Conservation (phyloP, 176 grass and related monocot genomes). For the Raddia distichophylla region DNA sequence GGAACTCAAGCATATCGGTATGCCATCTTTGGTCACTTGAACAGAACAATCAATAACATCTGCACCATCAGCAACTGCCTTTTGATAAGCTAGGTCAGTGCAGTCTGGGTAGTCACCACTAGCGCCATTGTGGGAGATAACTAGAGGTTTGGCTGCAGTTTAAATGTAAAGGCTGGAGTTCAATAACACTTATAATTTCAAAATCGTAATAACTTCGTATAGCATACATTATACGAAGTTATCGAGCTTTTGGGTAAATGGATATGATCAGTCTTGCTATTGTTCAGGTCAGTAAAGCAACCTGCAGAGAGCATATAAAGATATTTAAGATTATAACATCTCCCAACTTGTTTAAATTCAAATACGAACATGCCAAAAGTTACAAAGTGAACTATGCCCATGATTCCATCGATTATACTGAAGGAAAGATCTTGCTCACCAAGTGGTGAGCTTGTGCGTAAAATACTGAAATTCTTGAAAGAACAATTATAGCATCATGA, state of each 20-base stretch:
- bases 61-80: slow-evolving; percentile 71
- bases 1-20: slow-evolving; percentile 77
- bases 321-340: slow-evolving; percentile 19
- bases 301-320: slow-evolving; percentile 49
- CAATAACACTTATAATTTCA: slow-evolving; percentile 24
- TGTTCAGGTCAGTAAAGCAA: slow-evolving; percentile 73
- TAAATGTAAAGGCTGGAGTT: slow-evolving; percentile 24
- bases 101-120: slow-evolving; percentile 87
- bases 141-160: slow-evolving; percentile 58
- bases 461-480: neutral
- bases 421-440: neutral
- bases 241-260: no score
- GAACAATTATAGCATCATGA: slow-evolving; percentile 2
- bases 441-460: neutral
- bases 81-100: slow-evolving; percentile 83
- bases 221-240: no score
- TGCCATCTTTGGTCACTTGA: slow-evolving; percentile 83
- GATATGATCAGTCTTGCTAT: slow-evolving; percentile 65
- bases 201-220: no score
- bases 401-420: neutral
- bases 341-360: neutral
- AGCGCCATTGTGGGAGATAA: slow-evolving; percentile 88
- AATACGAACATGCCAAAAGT: slow-evolving; percentile 7
- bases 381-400: neutral
- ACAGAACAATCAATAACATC: slow-evolving; percentile 89